Evolutionary conservation across 768 basidiomycete genomes (phyloP).

Genomic region (Obba rivulosa): DNA sequence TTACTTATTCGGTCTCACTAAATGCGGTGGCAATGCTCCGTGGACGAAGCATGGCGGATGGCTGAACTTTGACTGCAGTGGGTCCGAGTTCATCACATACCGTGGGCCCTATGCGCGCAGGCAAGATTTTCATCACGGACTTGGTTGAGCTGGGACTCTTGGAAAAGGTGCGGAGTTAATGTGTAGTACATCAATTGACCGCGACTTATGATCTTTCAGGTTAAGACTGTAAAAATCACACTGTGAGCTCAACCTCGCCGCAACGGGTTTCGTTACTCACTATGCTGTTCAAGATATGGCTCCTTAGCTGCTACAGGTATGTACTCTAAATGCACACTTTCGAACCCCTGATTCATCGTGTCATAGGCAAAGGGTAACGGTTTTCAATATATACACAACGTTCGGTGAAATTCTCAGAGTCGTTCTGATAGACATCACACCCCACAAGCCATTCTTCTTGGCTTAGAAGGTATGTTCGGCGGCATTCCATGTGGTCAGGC

Average conservation of each 20-base stretch:
- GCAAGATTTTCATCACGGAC: conserved; percentile 81
- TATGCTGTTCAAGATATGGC: conserved; percentile 59
- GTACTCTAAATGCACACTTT: conserved; percentile 7
- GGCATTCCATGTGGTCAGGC: background rate
- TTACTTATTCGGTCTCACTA: background rate
- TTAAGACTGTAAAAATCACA: conserved; percentile 77
- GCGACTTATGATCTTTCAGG: no score
- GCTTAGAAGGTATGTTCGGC: conserved; percentile 51
- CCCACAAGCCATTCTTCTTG: conserved; percentile 80
- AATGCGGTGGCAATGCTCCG: background rate
- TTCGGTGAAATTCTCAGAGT: background rate
- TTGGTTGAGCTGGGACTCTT: conserved; percentile 62
- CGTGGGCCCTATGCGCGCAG: conserved; percentile 86
- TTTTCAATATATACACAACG: conserved; percentile 5
- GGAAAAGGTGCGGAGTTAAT: conserved; percentile 52
- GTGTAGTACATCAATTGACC: no score
- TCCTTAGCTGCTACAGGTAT: conserved; percentile 88
- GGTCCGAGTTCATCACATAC: conserved; percentile 64
- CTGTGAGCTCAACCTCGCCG: conserved; percentile 42
- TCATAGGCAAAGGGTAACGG: conserved; percentile 66
- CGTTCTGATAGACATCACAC: conserved; percentile 63
- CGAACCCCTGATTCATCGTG: background rate
- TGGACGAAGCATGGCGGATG: conserved; percentile 1
- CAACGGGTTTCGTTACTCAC: background rate
- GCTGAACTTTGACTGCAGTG: conserved; percentile 25